A percentile compares a stretch with the other conserved stretches of the same genome.
These are phyloP conservation scores for Didymellaceae sp. DNA, from an alignment of 2,329 filamentous ascomycete species.

Conservation along the genomic window DNA sequence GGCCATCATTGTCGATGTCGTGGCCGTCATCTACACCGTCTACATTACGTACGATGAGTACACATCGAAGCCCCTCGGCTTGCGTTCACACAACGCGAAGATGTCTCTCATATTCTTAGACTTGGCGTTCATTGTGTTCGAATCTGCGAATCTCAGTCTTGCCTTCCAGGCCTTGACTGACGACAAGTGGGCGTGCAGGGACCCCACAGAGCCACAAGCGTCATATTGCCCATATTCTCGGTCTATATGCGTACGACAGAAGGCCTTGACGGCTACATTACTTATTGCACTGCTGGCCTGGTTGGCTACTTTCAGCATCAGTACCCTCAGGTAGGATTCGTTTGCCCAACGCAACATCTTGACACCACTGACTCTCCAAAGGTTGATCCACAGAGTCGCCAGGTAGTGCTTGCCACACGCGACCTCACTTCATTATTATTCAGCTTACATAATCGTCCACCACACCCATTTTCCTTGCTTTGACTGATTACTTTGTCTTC, in stretches of 20 bases:
- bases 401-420: slow-evolving; percentile 26
- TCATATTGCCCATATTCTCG: slow-evolving; percentile 38
- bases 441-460: slow-evolving; percentile 5
- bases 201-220: slow-evolving; percentile 14
- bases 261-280: slow-evolving; percentile 78
- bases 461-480: slow-evolving; percentile 11
- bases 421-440: not conserved
- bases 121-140: slow-evolving; percentile 96
- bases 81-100: slow-evolving; percentile 84
- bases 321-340: slow-evolving; percentile 53
- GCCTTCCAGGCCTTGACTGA: slow-evolving; percentile 83
- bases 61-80: slow-evolving; percentile 86
- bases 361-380: slow-evolving; percentile 19
- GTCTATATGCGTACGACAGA: slow-evolving; percentile 67
- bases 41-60: slow-evolving; percentile 99
- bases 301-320: slow-evolving; percentile 88
- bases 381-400: slow-evolving; percentile 40
- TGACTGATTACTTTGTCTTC: slow-evolving; percentile 13
- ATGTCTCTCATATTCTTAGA: slow-evolving; percentile 89
- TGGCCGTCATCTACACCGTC: slow-evolving; percentile 86
- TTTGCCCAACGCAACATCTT: not conserved
- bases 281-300: slow-evolving; percentile 85
- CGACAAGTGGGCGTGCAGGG: slow-evolving; percentile 59
- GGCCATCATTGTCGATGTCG: slow-evolving; percentile 85
- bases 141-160: slow-evolving; percentile 88